A percentile compares a stretch with the other conserved stretches of the same genome.
Evolutionary conservation across 257 asterid species (phyloP).

Genomic region (Solanum arcanum): DNA sequence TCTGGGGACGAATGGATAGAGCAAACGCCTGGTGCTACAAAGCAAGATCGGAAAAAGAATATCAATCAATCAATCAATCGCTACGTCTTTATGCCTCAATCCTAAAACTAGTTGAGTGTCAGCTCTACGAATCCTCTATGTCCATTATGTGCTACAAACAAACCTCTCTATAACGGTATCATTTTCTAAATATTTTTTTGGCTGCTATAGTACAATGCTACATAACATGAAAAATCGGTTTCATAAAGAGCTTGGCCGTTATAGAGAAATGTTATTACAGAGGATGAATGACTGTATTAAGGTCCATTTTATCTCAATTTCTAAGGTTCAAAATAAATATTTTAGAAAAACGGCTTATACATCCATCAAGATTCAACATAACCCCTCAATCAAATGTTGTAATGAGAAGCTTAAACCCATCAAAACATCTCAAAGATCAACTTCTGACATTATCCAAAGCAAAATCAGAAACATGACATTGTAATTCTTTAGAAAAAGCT

Average conservation of each 20-base stretch:
- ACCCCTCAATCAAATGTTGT: not conserved
- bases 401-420: not conserved
- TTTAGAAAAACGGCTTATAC: not conserved
- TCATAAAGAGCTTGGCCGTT: not conserved
- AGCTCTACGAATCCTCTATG: not conserved
- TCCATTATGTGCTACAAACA: not conserved
- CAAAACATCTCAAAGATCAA: not conserved
- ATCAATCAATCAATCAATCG: not conserved
- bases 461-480: not conserved
- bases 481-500: not conserved
- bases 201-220: not conserved
- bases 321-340: not conserved
- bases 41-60: not conserved
- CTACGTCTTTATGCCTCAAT: not conserved
- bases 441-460: not conserved
- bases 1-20: constrained; percentile 33
- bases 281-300: not conserved
- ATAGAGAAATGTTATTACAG: not conserved
- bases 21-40: constrained; percentile 22
- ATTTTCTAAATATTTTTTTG: not conserved
- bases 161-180: not conserved
- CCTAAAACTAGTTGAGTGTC: not conserved
- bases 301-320: not conserved
- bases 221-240: not conserved
- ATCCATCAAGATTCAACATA: not conserved